Evolutionary conservation across 2,329 filamentous ascomycete species (phyloP), one percentile per base, ranked within the genome.

Genomic region (Aspergillaceae sp.): DNA sequence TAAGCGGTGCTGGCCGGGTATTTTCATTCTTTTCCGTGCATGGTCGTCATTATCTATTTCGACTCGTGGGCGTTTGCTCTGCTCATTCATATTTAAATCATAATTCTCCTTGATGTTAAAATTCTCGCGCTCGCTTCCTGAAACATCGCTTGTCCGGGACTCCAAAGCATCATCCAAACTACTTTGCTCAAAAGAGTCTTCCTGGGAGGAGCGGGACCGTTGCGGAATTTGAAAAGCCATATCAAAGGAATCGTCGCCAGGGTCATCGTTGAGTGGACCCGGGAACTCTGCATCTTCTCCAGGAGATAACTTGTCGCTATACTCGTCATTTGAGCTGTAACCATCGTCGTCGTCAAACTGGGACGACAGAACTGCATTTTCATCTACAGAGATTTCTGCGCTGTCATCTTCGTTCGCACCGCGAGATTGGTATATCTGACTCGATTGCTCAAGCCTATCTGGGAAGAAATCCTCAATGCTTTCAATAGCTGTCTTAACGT

Each of bases 381-480:
- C 83, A 54, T 90, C 83, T 4, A 88, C 80, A 26, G 82, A 71
- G 38, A 83, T 56, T 19, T 64, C 57, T 5, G 56, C 55, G n/a
- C 36, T 34, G 1, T 45, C 45, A 35, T 48, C 42, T 6, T 46
- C 38, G 48, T 48, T 41, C 27, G 48, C 19, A 49, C 40, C 46
- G 38, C 48, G 44, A 19, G 45, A 40, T 40, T 41, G 50, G 27
- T 46, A 45, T 10, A 47, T 42, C 42, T 63, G 50, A 32, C 51
- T 56, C 4, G 54, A 54, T 9, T 54, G 45, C 33, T 55, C 61
- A 26, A 89, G 65, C 41, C 80, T 85, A 19, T 78, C 75, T 0
- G 86, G 84, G 61, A 86, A 95, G 10, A 98, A 73, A 60, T 97
- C 91, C 61, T 90, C 84, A 0, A 97, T 83, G 44, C 91, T 90